Evolutionary conservation across 208 protist genomes (phyloP), one percentile per base, ranked within the genome.

Genomic region (Herpetomonas tarakana): DNA sequence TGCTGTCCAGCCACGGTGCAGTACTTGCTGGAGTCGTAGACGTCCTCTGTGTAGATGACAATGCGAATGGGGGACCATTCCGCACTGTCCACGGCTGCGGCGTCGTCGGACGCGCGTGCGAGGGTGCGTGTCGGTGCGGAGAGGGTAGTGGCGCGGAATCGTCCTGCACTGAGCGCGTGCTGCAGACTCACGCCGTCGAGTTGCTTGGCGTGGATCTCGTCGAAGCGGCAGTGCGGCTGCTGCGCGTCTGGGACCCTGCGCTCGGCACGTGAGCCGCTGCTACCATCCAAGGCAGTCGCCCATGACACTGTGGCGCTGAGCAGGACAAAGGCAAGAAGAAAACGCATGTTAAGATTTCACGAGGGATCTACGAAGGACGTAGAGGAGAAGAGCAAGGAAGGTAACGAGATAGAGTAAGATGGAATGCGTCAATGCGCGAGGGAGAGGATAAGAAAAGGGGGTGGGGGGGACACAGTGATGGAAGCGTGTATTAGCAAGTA

Each of bases 51-150:
- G 2, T 38, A 68, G 25, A 62, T 12, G 14, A n/a, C 3, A 45
- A 68, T 46, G 16, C 61, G 60, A 44, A 68, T 58, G 3, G 53
- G 59, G n/a, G n/a, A n/a, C n/a, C n/a, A n/a, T n/a, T n/a, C n/a
- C n/a, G n/a, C n/a, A n/a, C n/a, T n/a, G n/a, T n/a, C n/a, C n/a
- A n/a, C n/a, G n/a, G n/a, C n/a, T 6, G 31, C 56, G 45, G 54
- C 67, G 25, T 45, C 66, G 0, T 19, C 22, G 2, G 21, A 26
- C 22, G 58, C 4, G 35, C 41, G 9, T 7, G 26, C 35, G 14
- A 18, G 35, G 35, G 35, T 41, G 14, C 35, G 35, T 6, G 35
- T 6, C 35, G 14, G 9, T 41, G 6, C 35, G 9, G 14, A 14
- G 9, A 41, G 9, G 6, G 35, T 14, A 14, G 35, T 14, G 6